Base-by-base conservation (phyloP, 108 stramenopile genomes). In the Cylindrotheca closterium region DNA sequence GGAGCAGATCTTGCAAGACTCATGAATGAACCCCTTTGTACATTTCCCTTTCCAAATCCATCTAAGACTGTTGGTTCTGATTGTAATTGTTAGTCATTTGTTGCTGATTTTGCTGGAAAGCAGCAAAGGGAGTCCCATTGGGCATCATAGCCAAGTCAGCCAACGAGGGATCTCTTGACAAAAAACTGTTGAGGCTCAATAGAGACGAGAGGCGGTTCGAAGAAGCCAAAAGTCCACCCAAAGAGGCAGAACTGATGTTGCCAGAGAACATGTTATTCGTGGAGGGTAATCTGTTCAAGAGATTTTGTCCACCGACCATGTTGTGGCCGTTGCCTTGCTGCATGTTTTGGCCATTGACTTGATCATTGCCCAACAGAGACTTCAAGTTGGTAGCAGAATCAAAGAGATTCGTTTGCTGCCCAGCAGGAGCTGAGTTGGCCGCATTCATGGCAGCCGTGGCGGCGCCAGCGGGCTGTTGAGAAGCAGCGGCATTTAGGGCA, bases 201-300 rank as follows among this genome's bases (percentile, higher is more conserved):
- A 85, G 45, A 0, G 84, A 85, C 17, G 68, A 67, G 51, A 85
- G 32, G 18, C 84, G 59, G 59, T 84, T 84, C 21, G 83, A 77
- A 23, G 80, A 75, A 10, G 65, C 75, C 26, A 85, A 65, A 2
- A 85, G 65, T 50, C 70, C 70, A 28, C 74, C 76, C 28, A 85
- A 53, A 2, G 80, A 81, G 8, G 68, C 70, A 33, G 54, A 79
- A 46, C 77, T 79, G 21, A 78, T 37, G 47, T 51, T 59, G 2
- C 74, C 80, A 23, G 70, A 66, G 48, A 78, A 82, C 28, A 82
- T 63, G 8, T 67, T 63, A 15, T 30, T 63, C 5, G 73, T 65
- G 19, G 77, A 78, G 0, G 77, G 77, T 34, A 84, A 58, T 1
- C 78, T 51, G 51, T 70, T 75, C 58, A 80, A 27, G 27, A 69